Percentiles rank a stretch among this genome's conserved stretches.
phyloP scores from a whole-genome alignment of 2,329 filamentous ascomycete species.

The Cadophora malorum region DNA sequence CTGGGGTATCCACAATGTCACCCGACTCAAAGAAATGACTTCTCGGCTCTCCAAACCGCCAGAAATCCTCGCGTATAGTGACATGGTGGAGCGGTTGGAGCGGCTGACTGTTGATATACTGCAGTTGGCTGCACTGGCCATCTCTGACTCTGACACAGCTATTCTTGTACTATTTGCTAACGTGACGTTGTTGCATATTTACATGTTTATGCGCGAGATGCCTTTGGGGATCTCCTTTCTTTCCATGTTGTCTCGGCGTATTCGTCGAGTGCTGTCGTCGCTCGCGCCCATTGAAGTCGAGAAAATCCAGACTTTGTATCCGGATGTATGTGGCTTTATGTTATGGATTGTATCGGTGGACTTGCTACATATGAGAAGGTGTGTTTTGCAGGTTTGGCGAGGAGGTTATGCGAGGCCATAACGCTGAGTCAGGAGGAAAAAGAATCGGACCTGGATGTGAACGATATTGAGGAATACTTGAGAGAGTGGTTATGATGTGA shows the following conservation, averaged over 20 bases:
- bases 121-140: background rate
- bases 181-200: slow-evolving; percentile 1
- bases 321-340: slow-evolving; percentile 25
- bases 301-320: slow-evolving; percentile 13
- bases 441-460: background rate
- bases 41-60: slow-evolving; percentile 2
- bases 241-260: background rate
- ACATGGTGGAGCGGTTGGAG: slow-evolving; percentile 24
- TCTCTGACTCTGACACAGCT: background rate
- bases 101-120: slow-evolving; percentile 11
- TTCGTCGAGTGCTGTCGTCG: background rate
- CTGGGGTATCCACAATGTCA: slow-evolving; percentile 19
- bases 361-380: slow-evolving; percentile 7
- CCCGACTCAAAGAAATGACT: slow-evolving; percentile 16
- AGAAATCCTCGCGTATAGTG: slow-evolving; percentile 20
- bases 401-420: background rate
- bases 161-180: slow-evolving; percentile 13
- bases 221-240: background rate
- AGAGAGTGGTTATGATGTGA: slow-evolving; percentile 23
- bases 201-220: slow-evolving; percentile 21
- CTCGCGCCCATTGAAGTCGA: background rate
- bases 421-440: background rate
- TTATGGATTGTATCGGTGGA: slow-evolving; percentile 20
- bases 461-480: slow-evolving; percentile 2
- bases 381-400: slow-evolving; percentile 19